Evolutionary conservation across 108 stramenopile genomes (phyloP), one percentile per base, ranked within the genome.

Genomic region (Nannochloropsis salina): DNA sequence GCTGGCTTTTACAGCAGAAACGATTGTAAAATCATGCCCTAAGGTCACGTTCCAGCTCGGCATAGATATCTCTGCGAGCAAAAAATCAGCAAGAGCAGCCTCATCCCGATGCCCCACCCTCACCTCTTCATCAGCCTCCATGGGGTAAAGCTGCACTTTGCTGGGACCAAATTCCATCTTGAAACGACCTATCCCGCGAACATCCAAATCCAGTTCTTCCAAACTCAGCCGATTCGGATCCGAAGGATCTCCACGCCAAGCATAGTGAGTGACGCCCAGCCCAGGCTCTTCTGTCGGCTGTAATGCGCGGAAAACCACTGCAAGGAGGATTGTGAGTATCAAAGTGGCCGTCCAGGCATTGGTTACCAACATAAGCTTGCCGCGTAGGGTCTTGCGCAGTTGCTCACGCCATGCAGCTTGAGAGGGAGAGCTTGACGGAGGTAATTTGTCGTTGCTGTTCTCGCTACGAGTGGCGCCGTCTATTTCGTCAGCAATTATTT

Each of bases 261-360:
- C 61, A n/a, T 74, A 74, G 61, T 74, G 61, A 15, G 61, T n/a
- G 20, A 74, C 61, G n/a, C 61, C 61, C 20, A 74, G 15, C 15
- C 61, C 61, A n/a, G 61, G 61, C n/a, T 74, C 61, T n/a, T 74
- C 61, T n/a, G 61, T 74, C 15, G 61, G 61, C 61, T 74, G 61
- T n/a, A 74, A n/a, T n/a, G 61, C 61, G 15, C 61, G 61, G n/a
- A 74, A 74, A n/a, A 74, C 61, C 61, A 74, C 61, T 1, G 61
- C 61, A n/a, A 74, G 61, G 15, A 74, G 61, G n/a, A 74, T 74
- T 74, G 61, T 74, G 15, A 74, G 61, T 15, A 74, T n/a, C 61
- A 74, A 74, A n/a, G 61, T 74, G n/a, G 61, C 61, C 61, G 61
- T 74, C 61, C 61, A 74, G 61, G 61, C 61, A n/a, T 74, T 74